phyloP scores from a whole-genome alignment of 2,329 filamentous ascomycete species.

The Ophiostoma tasmaniense region DNA sequence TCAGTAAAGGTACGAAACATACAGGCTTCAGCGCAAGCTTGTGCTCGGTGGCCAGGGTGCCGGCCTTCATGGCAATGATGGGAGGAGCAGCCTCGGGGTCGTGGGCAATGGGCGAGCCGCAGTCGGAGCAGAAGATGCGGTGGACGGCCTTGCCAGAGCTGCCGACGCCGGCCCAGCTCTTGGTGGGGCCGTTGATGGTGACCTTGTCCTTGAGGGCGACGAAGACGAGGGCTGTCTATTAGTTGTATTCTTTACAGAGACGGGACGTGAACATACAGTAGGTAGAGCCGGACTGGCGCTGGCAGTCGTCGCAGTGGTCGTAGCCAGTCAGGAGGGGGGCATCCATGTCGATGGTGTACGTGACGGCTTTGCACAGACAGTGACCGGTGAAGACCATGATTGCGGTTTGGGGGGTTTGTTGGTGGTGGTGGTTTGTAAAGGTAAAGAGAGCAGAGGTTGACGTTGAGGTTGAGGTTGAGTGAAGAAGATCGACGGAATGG shows the following conservation, averaged over 20 bases:
- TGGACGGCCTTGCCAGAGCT: constrained; percentile 55
- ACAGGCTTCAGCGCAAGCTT: constrained; percentile 59
- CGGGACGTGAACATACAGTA: constrained; percentile 44
- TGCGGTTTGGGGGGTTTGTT: constrained; percentile 2
- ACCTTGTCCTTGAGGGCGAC: constrained; percentile 60
- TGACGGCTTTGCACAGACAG: constrained; percentile 64
- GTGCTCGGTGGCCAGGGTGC: constrained; percentile 53
- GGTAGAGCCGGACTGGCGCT: constrained; percentile 60
- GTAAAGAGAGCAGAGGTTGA: not conserved
- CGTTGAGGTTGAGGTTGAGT: not conserved
- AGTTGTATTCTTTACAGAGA: not conserved
- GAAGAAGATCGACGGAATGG: not conserved
- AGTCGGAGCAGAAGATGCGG: constrained; percentile 61
- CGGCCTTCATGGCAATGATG: constrained; percentile 62
- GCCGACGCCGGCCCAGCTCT: constrained; percentile 54
- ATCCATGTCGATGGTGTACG: constrained; percentile 53
- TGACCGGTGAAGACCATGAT: constrained; percentile 38
- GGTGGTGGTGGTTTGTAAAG: not conserved
- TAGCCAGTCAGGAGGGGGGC: constrained; percentile 50
- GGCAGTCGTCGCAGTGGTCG: constrained; percentile 66
- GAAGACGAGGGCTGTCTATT: constrained; percentile 48
- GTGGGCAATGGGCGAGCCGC: constrained; percentile 61
- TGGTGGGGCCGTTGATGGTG: constrained; percentile 53
- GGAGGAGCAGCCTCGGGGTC: constrained; percentile 61
- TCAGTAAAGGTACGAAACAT: not conserved